A percentile compares a stretch with the other conserved stretches of the same genome.
Conservation (phyloP, 371 early-diverging fungal species). For the Batrachochytrium dendrobatidis region DNA sequence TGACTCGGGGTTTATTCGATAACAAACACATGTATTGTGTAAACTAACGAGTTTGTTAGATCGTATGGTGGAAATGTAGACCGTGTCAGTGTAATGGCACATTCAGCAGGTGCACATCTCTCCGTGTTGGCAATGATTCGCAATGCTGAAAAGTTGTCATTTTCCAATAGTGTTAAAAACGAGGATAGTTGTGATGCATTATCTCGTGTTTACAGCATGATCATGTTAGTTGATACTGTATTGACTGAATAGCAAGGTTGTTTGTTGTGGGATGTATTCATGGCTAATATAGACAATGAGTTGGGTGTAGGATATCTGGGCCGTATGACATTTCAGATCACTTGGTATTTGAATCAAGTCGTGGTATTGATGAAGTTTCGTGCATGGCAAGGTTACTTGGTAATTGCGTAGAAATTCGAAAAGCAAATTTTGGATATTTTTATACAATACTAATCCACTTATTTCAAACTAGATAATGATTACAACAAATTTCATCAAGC, state of each 20-base stretch:
- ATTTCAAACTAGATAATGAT: slow-evolving; percentile 4
- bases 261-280: not conserved
- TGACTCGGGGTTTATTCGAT: not conserved
- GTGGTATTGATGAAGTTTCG: slow-evolving; percentile 67
- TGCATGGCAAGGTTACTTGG: slow-evolving; percentile 53
- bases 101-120: slow-evolving; percentile 41
- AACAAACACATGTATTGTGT: slow-evolving; percentile 29
- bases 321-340: slow-evolving; percentile 62
- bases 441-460: too few species aligned
- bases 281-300: not conserved
- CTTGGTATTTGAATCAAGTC: slow-evolving; percentile 48
- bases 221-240: slow-evolving; percentile 10
- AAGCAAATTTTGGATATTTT: too few species aligned
- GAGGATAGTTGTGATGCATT: not conserved
- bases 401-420: not conserved
- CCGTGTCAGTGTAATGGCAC: slow-evolving; percentile 54
- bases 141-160: slow-evolving; percentile 12
- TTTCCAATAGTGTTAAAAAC: not conserved
- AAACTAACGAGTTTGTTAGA: slow-evolving; percentile 22
- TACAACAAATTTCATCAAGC: not conserved
- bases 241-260: not conserved
- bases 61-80: slow-evolving; percentile 40
- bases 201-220: slow-evolving; percentile 14
- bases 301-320: slow-evolving; percentile 39
- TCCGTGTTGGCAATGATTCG: slow-evolving; percentile 21